Evolutionary conservation across 225 moss, liverwort and hornwort genomes (phyloP).

Genomic region (Neckera pumila): DNA sequence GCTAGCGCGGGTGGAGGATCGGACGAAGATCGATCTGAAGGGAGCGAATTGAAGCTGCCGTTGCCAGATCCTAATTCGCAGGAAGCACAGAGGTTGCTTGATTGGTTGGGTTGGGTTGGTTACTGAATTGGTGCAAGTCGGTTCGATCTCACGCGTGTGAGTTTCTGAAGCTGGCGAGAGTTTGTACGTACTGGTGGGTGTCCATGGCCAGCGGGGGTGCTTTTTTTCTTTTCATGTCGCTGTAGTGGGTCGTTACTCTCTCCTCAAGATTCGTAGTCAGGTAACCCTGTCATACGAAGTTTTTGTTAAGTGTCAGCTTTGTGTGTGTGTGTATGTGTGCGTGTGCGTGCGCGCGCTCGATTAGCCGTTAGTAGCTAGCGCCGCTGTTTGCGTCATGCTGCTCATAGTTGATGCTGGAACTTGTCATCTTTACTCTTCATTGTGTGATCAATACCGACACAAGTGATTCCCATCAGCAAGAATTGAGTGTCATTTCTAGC

Average conservation of each 20-base stretch:
- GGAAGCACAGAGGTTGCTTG: not conserved
- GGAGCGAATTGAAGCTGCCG: not conserved
- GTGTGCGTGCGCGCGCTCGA: not conserved
- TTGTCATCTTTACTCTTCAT: not conserved
- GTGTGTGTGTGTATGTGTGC: too few relatives aligned
- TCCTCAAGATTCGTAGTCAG: not conserved
- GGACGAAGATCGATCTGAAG: not conserved
- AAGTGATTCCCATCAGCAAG: not conserved
- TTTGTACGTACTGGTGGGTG: not conserved
- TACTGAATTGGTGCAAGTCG: not conserved
- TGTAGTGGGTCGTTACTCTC: not conserved
- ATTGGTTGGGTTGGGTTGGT: not conserved
- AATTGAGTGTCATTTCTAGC: not conserved
- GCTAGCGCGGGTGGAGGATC: not conserved
- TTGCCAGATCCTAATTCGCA: not conserved
- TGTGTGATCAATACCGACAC: not conserved
- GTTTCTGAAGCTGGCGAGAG: not conserved
- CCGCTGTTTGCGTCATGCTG: not conserved
- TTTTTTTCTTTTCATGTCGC: not conserved
- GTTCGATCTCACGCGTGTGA: not conserved
- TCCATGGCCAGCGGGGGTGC: not conserved
- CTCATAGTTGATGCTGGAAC: not conserved
- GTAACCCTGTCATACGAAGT: not conserved
- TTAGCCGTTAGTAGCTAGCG: not conserved
- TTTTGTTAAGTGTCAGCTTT: not conserved